These are phyloP conservation scores for Blastobotrys attinorum DNA, from an alignment of 805 yeast species.

Conservation along the genomic window DNA sequence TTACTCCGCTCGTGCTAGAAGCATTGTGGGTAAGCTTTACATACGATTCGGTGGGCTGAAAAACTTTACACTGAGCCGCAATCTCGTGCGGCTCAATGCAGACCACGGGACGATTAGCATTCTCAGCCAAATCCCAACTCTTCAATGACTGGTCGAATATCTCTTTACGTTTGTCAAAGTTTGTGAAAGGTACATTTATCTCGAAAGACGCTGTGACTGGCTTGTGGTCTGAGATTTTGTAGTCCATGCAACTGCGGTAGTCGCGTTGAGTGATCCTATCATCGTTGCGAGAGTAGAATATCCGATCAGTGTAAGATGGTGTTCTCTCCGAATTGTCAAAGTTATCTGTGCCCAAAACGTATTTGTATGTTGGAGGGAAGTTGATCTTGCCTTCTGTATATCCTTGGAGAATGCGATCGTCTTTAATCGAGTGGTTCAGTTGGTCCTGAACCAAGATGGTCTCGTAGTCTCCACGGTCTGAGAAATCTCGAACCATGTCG, in stretches of 20 bases:
- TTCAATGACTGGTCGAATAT: slow-evolving; percentile 34
- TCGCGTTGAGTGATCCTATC: slow-evolving; percentile 16
- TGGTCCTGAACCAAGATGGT: slow-evolving; percentile 39
- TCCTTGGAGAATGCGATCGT: slow-evolving; percentile 33
- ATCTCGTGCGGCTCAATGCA: slow-evolving; percentile 32
- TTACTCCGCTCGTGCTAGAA: slow-evolving; percentile 18
- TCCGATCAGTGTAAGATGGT: slow-evolving; percentile 57
- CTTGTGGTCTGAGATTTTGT: slow-evolving; percentile 45
- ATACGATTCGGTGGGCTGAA: slow-evolving; percentile 18
- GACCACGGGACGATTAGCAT: slow-evolving; percentile 36
- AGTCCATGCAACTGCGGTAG: slow-evolving; percentile 23
- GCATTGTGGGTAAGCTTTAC: slow-evolving; percentile 32
- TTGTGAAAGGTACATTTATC: slow-evolving; percentile 30
- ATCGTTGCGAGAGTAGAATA: slow-evolving; percentile 29
- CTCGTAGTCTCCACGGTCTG: slow-evolving; percentile 26
- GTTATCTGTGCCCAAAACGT: slow-evolving; percentile 23
- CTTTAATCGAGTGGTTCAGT: slow-evolving; percentile 30
- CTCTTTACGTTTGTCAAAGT: slow-evolving; percentile 30
- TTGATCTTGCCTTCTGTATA: slow-evolving; percentile 41
- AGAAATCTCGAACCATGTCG: slow-evolving; percentile 25
- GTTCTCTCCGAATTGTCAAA: slow-evolving; percentile 28
- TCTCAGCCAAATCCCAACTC: slow-evolving; percentile 38
- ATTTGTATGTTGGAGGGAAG: slow-evolving; percentile 52
- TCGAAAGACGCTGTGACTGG: slow-evolving; percentile 41
- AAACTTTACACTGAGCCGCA: slow-evolving; percentile 20